phyloP scores from a whole-genome alignment of 257 asterid genomes.

The Handroanthus guayacan region DNA sequence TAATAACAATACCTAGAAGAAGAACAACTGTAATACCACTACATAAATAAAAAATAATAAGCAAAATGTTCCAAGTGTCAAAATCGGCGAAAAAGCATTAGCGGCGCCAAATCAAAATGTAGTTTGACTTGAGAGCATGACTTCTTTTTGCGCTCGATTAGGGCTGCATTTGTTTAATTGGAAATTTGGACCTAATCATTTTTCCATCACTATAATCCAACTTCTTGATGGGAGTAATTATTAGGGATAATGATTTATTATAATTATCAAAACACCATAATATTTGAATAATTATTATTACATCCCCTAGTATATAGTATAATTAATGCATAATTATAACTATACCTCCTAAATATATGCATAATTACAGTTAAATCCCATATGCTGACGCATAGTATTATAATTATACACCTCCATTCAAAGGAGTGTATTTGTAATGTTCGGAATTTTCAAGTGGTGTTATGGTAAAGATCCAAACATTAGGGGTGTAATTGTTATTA shows the following conservation, averaged over 20 bases:
- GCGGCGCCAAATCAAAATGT: conserved; percentile 36
- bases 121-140: conserved; percentile 37
- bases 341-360: no score
- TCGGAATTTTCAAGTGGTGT: no score
- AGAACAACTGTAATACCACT: conserved; percentile 33
- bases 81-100: conserved; percentile 39
- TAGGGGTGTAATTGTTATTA: no score
- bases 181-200: conserved; percentile 22
- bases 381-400: no score
- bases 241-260: neutral
- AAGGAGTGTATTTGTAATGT: no score
- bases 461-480: no score
- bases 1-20: neutral
- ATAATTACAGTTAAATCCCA: no score
- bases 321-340: no score
- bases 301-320: no score
- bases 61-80: conserved; percentile 24
- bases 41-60: neutral
- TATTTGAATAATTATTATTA: no score
- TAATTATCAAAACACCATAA: no score
- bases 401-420: no score
- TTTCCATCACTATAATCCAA: conserved; percentile 6
- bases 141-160: conserved; percentile 30
- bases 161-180: conserved; percentile 25
- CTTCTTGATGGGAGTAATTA: conserved; percentile 5